phyloP scores from a whole-genome alignment of 192 early-diverging fungal species.

The Martensiomyces pterosporus region DNA sequence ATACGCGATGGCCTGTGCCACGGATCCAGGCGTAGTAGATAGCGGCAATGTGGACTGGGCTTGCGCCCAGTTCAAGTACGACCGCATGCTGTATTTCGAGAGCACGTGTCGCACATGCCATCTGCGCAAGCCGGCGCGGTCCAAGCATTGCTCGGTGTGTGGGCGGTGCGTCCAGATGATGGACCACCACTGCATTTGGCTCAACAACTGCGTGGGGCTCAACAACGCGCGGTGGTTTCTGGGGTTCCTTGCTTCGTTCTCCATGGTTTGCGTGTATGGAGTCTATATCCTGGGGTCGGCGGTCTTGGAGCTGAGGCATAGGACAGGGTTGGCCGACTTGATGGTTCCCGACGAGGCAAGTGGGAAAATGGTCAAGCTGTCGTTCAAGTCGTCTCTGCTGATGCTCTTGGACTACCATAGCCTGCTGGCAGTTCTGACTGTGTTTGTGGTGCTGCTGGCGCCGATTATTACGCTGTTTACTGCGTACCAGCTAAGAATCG shows the following conservation, averaged over 20 bases:
- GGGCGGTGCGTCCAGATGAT: conserved; percentile 39
- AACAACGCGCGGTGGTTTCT: conserved; percentile 48
- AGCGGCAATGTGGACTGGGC: conserved; percentile 27
- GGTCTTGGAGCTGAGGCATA: conserved; percentile 32
- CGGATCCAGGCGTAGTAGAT: conserved; percentile 31
- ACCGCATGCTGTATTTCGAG: conserved; percentile 30
- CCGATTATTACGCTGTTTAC: conserved; percentile 36
- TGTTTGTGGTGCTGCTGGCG: conserved; percentile 33
- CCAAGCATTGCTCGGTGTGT: conserved; percentile 51
- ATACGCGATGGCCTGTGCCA: conserved; percentile 22
- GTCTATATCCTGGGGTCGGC: conserved; percentile 23
- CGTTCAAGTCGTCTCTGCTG: conserved; percentile 34
- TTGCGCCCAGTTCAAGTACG: conserved; percentile 20
- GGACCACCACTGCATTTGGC: conserved; percentile 54
- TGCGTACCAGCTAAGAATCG: conserved; percentile 43
- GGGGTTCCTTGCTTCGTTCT: conserved; percentile 35
- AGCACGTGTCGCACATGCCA: conserved; percentile 32
- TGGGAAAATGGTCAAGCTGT: conserved; percentile 16
- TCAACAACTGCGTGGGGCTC: conserved; percentile 53
- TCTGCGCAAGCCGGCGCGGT: conserved; percentile 43
- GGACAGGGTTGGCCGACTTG: conserved; percentile 16
- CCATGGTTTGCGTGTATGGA: conserved; percentile 35
- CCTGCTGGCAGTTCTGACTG: conserved; percentile 20
- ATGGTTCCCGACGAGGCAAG: conserved; percentile 17
- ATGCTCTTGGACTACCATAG: conserved; percentile 25